Evolutionary conservation across 306 rosid species (phyloP), one percentile per base, ranked within the genome.

Genomic region (Citrullus amarus): DNA sequence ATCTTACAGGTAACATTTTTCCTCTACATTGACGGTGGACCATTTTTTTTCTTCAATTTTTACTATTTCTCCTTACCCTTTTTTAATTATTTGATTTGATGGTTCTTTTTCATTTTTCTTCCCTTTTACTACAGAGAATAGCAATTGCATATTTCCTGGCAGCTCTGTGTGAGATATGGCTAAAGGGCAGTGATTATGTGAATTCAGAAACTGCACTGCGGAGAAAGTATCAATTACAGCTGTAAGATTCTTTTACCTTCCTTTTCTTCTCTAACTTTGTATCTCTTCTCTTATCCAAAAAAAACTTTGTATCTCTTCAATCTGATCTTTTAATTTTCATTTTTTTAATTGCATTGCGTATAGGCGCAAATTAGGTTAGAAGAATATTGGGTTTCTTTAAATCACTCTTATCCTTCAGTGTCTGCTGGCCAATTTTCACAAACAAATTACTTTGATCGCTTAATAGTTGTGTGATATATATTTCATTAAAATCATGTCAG

Each of bases 101-200:
- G 44, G 8, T 30, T 61, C 20, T 1, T 30, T 61, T 8, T 54
- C 16, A 18, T 66, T 66, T 18, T 41, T n/a, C 17, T 38, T 59
- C 10, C 34, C 58, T 59, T 81, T 48, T 53, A 53, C 77, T 60
- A 4, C 90, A 96, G 99, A 88, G 99, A 86, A 96, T 92, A 76
- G 98, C 93, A 43, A 50, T 96, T 58, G 98, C 93, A 10, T 92
- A 92, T 86, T 85, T 92, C 74, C 48, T 90, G 68, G 79, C 92
- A 3, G 99, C 99, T 9, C 82, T 92, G 39, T 90, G 96, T 81
- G 99, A 96, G 87, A 96, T 92, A 80, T 96, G 99, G 99, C 89
- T 96, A 67, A 92, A 89, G 89, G 81, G 90, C n/a, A 88, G 84
- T 60, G 75, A 75, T 56, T 60, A 80, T 78, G 90, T 86, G 44